Evolutionary conservation across 306 rosid genomes (phyloP).

Genomic region (Pterocarpus macrocarpus): DNA sequence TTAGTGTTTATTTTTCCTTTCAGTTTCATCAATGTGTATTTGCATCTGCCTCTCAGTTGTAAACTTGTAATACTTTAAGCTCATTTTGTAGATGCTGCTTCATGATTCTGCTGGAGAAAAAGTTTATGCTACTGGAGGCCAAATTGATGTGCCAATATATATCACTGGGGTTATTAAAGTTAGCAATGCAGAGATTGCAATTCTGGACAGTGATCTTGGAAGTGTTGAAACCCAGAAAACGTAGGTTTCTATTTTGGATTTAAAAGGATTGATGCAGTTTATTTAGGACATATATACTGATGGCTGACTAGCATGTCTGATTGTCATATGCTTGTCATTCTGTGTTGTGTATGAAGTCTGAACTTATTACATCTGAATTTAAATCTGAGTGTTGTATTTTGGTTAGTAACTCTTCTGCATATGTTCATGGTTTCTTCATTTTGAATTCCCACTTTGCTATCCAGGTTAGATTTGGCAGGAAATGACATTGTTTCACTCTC

Average conservation of each 20-base stretch:
- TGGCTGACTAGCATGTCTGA: constrained; percentile 23
- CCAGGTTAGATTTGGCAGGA: constrained; percentile 88
- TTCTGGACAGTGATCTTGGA: constrained; percentile 92
- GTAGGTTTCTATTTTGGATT: constrained; percentile 58
- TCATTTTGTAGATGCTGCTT: constrained; percentile 66
- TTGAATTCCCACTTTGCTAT: constrained; percentile 35
- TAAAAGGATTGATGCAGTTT: constrained; percentile 27
- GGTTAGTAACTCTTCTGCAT: constrained; percentile 12
- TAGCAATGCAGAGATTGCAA: constrained; percentile 79
- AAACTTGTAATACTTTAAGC: constrained; percentile 37
- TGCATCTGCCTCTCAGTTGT: constrained; percentile 30
- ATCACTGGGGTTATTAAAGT: constrained; percentile 76
- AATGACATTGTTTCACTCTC: constrained; percentile 68
- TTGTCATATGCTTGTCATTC: constrained; percentile 34
- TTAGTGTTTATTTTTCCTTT: constrained; percentile 36
- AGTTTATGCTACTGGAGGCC: constrained; percentile 84
- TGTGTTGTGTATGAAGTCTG: constrained; percentile 21
- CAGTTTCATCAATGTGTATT: constrained; percentile 38
- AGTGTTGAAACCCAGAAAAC: constrained; percentile 84
- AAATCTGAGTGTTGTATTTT: constrained; percentile 25
- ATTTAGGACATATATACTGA: constrained; percentile 3
- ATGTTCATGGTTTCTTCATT: constrained; percentile 40
- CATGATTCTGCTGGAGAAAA: constrained; percentile 62
- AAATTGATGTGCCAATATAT: constrained; percentile 75
- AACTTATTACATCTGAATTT: constrained; percentile 19